Percentiles rank a stretch among this genome's conserved stretches.
phyloP scores from a whole-genome alignment of 2,329 filamentous ascomycete genomes.

The Pestalotiopsis sp. region DNA sequence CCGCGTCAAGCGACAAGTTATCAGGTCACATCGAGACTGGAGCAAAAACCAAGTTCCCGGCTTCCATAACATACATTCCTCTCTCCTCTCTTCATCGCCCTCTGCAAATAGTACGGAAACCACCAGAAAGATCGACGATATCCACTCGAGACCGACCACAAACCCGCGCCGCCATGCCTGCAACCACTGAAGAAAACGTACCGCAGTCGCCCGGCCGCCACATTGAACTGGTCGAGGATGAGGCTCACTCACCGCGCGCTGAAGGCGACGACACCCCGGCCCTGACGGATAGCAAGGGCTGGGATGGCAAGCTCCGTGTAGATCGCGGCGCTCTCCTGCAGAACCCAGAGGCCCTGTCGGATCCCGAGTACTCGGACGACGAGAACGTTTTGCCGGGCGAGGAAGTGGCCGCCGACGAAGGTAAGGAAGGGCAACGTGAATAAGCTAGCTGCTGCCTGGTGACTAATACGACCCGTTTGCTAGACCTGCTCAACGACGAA shows the following conservation, averaged over 20 bases:
- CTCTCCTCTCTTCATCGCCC: neutral
- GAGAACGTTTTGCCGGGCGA: slow-evolving; percentile 71
- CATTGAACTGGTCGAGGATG: slow-evolving; percentile 52
- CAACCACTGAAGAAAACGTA: slow-evolving; percentile 36
- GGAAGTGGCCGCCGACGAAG: slow-evolving; percentile 80
- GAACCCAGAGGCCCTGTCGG: slow-evolving; percentile 82
- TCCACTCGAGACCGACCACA: neutral
- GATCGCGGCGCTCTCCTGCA: slow-evolving; percentile 69
- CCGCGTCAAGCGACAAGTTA: slow-evolving; percentile 8
- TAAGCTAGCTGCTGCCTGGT: neutral
- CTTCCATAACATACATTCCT: neutral
- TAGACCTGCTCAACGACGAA: slow-evolving; percentile 65
- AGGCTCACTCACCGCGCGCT: slow-evolving; percentile 36
- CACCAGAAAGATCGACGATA: neutral
- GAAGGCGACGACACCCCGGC: slow-evolving; percentile 49
- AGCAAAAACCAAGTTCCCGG: neutral
- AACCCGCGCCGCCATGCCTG: slow-evolving; percentile 39
- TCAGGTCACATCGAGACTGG: neutral
- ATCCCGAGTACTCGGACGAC: slow-evolving; percentile 82
- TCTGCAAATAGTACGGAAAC: neutral
- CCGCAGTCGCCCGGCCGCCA: slow-evolving; percentile 40
- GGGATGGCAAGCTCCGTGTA: slow-evolving; percentile 82
- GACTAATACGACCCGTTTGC: neutral
- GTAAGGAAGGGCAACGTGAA: slow-evolving; percentile 42
- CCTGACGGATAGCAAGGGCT: slow-evolving; percentile 67